Conservation (phyloP, 2,329 filamentous ascomycete genomes). For the Chalara sp. region DNA sequence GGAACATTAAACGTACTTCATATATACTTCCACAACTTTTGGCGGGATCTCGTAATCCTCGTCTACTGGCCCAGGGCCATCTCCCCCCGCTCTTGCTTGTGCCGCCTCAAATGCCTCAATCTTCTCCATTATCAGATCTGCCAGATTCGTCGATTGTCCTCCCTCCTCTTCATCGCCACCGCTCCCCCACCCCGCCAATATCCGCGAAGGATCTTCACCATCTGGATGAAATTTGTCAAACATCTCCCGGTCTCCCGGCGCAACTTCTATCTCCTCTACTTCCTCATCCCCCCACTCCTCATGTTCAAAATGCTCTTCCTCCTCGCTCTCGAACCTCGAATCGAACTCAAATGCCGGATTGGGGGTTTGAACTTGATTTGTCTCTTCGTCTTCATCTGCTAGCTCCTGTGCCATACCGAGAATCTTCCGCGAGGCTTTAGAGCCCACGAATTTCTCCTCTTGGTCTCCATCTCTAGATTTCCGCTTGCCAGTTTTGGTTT, state of each 20-base stretch:
- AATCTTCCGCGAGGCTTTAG: conserved; percentile 83
- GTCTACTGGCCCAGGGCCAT: conserved; percentile 42
- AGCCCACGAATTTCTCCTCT: conserved; percentile 71
- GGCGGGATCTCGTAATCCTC: conserved; percentile 82
- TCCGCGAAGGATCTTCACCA: conserved; percentile 41
- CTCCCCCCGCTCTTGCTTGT: conserved; percentile 33
- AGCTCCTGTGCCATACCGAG: conserved; percentile 84
- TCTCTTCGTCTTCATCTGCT: conserved; percentile 69
- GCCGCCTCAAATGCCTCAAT: conserved; percentile 85
- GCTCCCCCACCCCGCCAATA: conserved; percentile 25
- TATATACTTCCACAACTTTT: conserved; percentile 91
- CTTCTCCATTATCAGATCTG: conserved; percentile 88
- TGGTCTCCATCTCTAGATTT: conserved; percentile 54
- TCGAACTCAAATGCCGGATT: conserved; percentile 75
- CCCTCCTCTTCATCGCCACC: conserved; percentile 33
- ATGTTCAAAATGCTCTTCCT: conserved; percentile 45
- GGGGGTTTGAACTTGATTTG: conserved; percentile 35
- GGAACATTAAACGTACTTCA: conserved; percentile 51
- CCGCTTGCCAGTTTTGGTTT: conserved; percentile 67
- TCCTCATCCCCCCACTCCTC: conserved; percentile 71
- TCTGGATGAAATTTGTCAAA: conserved; percentile 85
- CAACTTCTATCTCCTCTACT: conserved; percentile 69
- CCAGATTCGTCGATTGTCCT: conserved; percentile 66
- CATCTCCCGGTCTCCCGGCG: conserved; percentile 80
- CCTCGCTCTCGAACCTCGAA: conserved; percentile 57